Base-by-base conservation (phyloP, 140 eudicot species). In the Senecio squalidus region DNA sequence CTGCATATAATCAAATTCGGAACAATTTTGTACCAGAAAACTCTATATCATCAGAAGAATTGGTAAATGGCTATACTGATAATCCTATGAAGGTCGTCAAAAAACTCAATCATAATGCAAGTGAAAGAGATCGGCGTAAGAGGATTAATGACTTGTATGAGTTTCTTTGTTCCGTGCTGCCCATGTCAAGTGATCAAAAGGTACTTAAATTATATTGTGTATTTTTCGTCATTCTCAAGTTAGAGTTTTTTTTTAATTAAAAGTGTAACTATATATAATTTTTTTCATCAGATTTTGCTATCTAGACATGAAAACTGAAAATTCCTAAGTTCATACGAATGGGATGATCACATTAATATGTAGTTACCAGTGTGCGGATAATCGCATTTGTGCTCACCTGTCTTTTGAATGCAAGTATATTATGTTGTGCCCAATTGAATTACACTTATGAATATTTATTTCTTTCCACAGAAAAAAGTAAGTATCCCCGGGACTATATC, bases 71-170 rank as follows among this genome's bases (percentile, higher is more conserved):
- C 3, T n/a, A 1, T 55, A 5, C 8, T 6, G 36, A 4, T 0
- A 65, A 58, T 16, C 33, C 25, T 3, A 20, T 4, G 11, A 68
- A 9, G 54, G 53, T 59, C 44, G 72, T 22, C 17, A 86, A 71
- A 70, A 86, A 86, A 64, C 72, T 73, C 6, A 71, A 79, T 27
- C 95, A 86, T 66, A 86, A 79, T 25, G 84, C 84, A 1, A 82
- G 81, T 25, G 91, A 85, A 69, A 73, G 95, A 18, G 84, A 76
- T 68, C 84, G 92, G 6, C 79, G 92, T 0, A 82, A 76, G 71
- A 82, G 58, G 66, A 75, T 82, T 31, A 86, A 74, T 9, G 34
- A 36, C 43, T 64, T 86, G 77, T 79, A 76, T 39, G 55, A 71
- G 22, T 31, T 61, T 59, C 83, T 86, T 3, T 59, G 84, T 23